Conservation (phyloP, 192 early-diverging fungal species). For the Diversispora eburnea region DNA sequence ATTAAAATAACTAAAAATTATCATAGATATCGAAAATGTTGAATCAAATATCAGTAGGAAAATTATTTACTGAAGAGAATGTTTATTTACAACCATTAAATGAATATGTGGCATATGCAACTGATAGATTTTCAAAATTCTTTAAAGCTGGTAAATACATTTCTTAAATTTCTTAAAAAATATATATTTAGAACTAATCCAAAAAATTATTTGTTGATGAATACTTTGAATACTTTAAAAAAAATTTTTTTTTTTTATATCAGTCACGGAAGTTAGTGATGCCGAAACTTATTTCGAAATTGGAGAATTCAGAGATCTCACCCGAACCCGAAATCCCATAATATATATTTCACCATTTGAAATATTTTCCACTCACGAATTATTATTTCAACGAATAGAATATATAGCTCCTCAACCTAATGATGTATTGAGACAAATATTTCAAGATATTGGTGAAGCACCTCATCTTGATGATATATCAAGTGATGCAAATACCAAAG, state of each 20-base stretch:
- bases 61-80: conserved; percentile 67
- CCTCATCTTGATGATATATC: conserved; percentile 43
- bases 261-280: conserved; percentile 79
- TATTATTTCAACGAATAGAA: conserved; percentile 76
- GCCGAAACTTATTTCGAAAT: conserved; percentile 90
- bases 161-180: conserved; percentile 1
- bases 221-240: background rate
- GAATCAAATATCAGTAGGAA: conserved; percentile 92
- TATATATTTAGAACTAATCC: background rate
- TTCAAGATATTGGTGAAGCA: conserved; percentile 61
- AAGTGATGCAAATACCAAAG: conserved; percentile 41
- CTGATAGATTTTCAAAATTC: conserved; percentile 76
- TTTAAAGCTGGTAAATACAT: conserved; percentile 66
- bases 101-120: conserved; percentile 74
- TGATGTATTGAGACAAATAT: conserved; percentile 62
- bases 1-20: conserved; percentile 4
- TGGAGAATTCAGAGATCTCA: conserved; percentile 82
- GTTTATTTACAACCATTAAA: conserved; percentile 73
- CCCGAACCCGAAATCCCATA: conserved; percentile 73
- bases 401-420: conserved; percentile 62
- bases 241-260: background rate
- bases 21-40: conserved; percentile 82
- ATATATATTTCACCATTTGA: conserved; percentile 90
- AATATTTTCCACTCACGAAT: conserved; percentile 86
- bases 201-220: background rate